Conservation (phyloP, 2,329 filamentous ascomycete species). For the Metarhizium guizhouense region DNA sequence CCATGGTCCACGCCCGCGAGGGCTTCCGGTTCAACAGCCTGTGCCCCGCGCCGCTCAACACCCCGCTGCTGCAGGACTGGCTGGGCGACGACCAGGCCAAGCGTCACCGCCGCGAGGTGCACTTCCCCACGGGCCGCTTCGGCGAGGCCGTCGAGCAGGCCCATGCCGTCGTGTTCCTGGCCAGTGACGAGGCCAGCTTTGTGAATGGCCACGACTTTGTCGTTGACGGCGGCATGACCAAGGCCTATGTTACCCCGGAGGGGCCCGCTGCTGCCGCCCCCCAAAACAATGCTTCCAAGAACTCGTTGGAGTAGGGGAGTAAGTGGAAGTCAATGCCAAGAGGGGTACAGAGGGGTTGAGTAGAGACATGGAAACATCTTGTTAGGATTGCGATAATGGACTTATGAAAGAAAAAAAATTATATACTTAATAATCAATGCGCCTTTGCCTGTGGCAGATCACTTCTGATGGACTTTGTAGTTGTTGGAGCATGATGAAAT, state of each 20-base stretch:
- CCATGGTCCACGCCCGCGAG: slow-evolving; percentile 86
- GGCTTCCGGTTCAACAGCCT: slow-evolving; percentile 83
- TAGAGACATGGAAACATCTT: background rate
- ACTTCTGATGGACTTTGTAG: background rate
- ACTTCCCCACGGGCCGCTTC: slow-evolving; percentile 82
- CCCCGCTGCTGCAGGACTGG: slow-evolving; percentile 86
- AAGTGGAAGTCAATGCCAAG: background rate
- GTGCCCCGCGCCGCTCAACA: slow-evolving; percentile 88
- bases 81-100: slow-evolving; percentile 79
- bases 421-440: background rate
- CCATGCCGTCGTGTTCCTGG: slow-evolving; percentile 78
- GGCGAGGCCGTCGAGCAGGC: slow-evolving; percentile 93
- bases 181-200: slow-evolving; percentile 81
- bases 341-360: background rate
- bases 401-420: background rate
- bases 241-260: slow-evolving; percentile 71
- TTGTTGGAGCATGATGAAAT: background rate
- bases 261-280: slow-evolving; percentile 46
- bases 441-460: background rate
- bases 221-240: slow-evolving; percentile 92
- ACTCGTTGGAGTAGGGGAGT: slow-evolving; percentile 28
- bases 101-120: slow-evolving; percentile 72
- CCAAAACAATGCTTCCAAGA: slow-evolving; percentile 50
- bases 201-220: slow-evolving; percentile 90
- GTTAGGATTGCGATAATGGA: background rate